A percentile compares a stretch with the other conserved stretches of the same genome.
phyloP scores from a whole-genome alignment of 2,329 filamentous ascomycete genomes.

The Aaosphaeria arxii region DNA sequence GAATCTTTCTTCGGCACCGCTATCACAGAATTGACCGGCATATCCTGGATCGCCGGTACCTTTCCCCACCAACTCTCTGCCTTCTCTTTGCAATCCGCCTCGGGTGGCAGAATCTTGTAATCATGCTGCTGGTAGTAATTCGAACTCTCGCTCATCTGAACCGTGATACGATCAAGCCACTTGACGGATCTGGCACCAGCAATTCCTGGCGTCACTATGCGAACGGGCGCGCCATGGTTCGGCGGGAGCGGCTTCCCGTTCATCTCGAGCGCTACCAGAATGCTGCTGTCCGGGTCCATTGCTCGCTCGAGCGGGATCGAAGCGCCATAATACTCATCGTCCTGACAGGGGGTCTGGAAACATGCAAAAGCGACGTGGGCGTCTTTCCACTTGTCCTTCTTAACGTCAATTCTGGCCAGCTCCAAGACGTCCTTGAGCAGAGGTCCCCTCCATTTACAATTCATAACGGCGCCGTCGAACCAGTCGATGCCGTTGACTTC shows the following conservation, averaged over 20 bases:
- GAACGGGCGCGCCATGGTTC: conserved; percentile 53
- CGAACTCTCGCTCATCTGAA: conserved; percentile 49
- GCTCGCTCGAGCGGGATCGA: conserved; percentile 44
- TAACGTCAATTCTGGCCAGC: conserved; percentile 42
- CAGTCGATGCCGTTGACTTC: conserved; percentile 61
- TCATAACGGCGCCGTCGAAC: conserved; percentile 60
- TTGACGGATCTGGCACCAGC: conserved; percentile 55
- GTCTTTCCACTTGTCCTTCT: conserved; percentile 22
- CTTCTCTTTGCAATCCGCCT: conserved; percentile 46
- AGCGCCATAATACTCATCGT: conserved; percentile 59
- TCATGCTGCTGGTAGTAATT: conserved; percentile 59
- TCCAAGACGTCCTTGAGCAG: conserved; percentile 52
- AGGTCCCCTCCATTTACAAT: conserved; percentile 56
- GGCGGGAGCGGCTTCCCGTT: conserved; percentile 47
- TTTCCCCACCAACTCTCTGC: conserved; percentile 54
- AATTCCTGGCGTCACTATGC: conserved; percentile 52
- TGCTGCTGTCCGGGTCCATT: conserved; percentile 14
- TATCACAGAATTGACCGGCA: conserved; percentile 57
- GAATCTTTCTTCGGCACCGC: conserved; percentile 46
- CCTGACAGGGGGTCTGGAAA: conserved; percentile 51
- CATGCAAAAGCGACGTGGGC: conserved; percentile 58
- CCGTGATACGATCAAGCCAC: conserved; percentile 54
- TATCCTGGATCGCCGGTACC: conserved; percentile 52
- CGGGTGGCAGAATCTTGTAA: conserved; percentile 58
- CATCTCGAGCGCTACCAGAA: conserved; percentile 40